phyloP scores from a whole-genome alignment of 75 land plant species.

The Pseudotsuga menziesii region DNA sequence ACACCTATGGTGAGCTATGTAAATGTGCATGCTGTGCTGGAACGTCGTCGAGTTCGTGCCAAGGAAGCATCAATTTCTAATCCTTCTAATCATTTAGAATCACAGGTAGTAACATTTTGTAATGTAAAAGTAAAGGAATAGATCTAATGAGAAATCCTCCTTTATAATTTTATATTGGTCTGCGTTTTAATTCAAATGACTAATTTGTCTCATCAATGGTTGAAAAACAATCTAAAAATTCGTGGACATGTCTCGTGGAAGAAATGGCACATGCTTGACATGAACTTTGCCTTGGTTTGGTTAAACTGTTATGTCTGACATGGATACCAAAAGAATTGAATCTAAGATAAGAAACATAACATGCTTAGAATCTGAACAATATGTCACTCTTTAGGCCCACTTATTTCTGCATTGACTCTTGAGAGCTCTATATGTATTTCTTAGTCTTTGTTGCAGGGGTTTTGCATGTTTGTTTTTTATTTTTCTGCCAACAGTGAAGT shows the following conservation, averaged over 20 bases:
- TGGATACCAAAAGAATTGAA: background rate
- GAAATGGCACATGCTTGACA: background rate
- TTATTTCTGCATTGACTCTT: background rate
- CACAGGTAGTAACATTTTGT: slow-evolving; percentile 7
- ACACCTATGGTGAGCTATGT: slow-evolving; percentile 99
- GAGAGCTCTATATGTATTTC: background rate
- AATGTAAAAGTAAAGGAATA: no score
- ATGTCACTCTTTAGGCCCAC: background rate
- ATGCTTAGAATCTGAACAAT: background rate
- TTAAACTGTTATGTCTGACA: background rate
- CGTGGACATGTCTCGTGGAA: background rate
- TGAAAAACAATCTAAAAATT: background rate
- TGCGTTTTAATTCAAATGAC: background rate
- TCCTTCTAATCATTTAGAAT: slow-evolving; percentile 30
- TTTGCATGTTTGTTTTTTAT: background rate
- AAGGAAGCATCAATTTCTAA: slow-evolving; percentile 42
- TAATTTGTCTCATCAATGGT: background rate
- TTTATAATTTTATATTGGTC: background rate
- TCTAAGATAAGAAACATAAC: background rate
- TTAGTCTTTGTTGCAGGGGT: background rate
- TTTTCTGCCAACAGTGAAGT: background rate
- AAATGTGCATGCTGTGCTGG: slow-evolving; percentile 96
- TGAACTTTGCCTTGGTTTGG: no score
- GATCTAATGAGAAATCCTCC: background rate
- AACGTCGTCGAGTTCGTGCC: slow-evolving; percentile 74